Base-by-base conservation (phyloP, 345 rosid genomes). In the Conringia planisiliqua region DNA sequence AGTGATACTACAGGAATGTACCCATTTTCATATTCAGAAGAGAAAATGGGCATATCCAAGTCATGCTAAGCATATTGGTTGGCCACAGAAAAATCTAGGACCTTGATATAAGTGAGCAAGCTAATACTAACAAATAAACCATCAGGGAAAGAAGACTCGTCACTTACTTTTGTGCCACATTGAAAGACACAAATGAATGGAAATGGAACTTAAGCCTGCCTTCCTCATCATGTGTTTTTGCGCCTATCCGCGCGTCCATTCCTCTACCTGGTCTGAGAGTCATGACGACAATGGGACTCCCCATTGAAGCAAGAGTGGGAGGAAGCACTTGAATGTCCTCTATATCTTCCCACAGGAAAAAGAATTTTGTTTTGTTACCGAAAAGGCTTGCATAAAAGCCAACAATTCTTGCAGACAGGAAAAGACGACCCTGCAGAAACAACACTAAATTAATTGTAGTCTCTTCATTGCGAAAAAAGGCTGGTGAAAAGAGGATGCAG, bases 301-400 rank as follows among this genome's bases (percentile, higher is more conserved):
- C 99, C 96, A 95, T 91, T 29, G 99, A 95, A 50, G 93, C 79
- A 80, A 95, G 86, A 70, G 92, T 84, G 8, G 97, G 97, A 76
- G 99, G 63, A 29, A 80, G 76, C 67, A 91, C 83, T 82, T 87
- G 88, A 77, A 95, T 88, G 24, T 88, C 96, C 68, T 91, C 98
- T 26, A 91, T 87, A 81, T 94, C 97, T 83, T 90, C 97, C 99
- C 99, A 95, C 55, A 95, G 90, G 81, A 95, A 91, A 81, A 90
- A 95, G 74, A 95, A 95, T 60, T 87, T 95, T 66, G 97, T 95
- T 85, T 84, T 91, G 69, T 78, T 95, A 40, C 99, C 93, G 78
- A 95, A 95, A 76, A 95, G 80, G 75, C 93, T 95, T 66, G 99
- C 86, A 71, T 89, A 84, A 80, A 90, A 95, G 61, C 99, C 99